Evolutionary conservation across 225 moss, liverwort and hornwort genomes (phyloP), one percentile per base, ranked within the genome.

Genomic region (Bryoerythrophyllum caledonicum): DNA sequence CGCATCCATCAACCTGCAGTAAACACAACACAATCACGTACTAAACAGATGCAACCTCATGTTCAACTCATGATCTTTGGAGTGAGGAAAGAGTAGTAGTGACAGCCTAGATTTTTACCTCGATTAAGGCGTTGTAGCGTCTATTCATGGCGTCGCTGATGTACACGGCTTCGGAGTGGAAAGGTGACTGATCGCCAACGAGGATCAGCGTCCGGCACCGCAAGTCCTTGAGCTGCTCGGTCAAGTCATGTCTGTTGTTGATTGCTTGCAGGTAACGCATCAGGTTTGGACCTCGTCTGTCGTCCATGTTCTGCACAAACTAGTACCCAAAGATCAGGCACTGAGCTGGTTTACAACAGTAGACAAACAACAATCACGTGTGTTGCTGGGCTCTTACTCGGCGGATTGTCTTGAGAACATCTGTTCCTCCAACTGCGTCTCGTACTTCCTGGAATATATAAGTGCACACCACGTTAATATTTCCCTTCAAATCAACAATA

Each of bases 211-310:
- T 97, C 44, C 97, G 89, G 78, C 94, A 94, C 69, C 86, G 94
- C 60, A 97, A 67, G 53, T 90, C 85, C 59, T 82, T 89, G 53
- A 97, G 76, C 34, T 86, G 75, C 57, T 90, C 82, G 12, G 91
- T 91, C 67, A 97, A 83, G 52, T 93, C 97, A 5, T 76, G 85
- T 81, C 97, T 79, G 25, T 86, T 82, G 34, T 94, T 91, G 53
- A 94, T 86, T 15, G 97, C 91, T 85, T 97, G 92, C 90, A 97
- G 49, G 71, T 90, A 97, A 3, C 93, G 97, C 88, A 97, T 86
- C 53, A 97, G 78, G 43, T 90, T 93, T 37, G 79, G 82, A 62
- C 87, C 74, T 43, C 90, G 86, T 74, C 86, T 77, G 37, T 90
- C 86, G 15, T 91, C 91, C 82, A 97, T 82, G 59, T 72, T 40